Evolutionary conservation across 495 filamentous ascomycete species (phyloP).

Genomic region (Penicillium roqueforti): DNA sequence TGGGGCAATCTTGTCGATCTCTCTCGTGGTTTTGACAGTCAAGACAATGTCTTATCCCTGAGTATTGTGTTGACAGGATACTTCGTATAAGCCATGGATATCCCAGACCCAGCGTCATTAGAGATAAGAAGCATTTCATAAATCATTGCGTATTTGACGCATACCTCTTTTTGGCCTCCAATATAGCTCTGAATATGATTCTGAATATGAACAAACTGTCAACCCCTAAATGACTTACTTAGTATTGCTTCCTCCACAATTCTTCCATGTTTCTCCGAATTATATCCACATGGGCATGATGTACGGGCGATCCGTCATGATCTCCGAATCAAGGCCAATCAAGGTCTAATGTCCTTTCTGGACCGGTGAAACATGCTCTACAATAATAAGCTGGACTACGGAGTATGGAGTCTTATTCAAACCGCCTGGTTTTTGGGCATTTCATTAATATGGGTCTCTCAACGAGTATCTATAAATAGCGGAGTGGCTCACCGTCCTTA

Average conservation of each 20-base stretch:
- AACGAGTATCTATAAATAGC: not conserved
- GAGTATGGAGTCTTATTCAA: no score
- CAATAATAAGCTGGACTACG: not conserved
- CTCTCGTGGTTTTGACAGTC: not conserved
- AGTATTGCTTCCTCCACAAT: not conserved
- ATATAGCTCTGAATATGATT: no score
- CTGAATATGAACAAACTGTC: no score
- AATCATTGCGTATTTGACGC: no score
- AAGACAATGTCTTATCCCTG: not conserved
- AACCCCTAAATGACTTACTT: no score
- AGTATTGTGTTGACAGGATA: not conserved
- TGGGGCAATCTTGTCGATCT: not conserved
- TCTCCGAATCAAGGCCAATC: slow-evolving; percentile 5
- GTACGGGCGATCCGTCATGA: no score
- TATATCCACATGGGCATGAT: not conserved
- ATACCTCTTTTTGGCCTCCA: no score
- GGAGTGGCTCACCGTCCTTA: not conserved
- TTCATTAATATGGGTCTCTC: not conserved
- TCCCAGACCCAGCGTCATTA: no score
- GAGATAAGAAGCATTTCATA: no score
- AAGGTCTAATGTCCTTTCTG: not conserved
- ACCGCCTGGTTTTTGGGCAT: not conserved
- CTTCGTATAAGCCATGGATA: no score
- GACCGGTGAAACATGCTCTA: not conserved
- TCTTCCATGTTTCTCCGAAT: slow-evolving; percentile 5